Evolutionary conservation across 768 basidiomycete genomes (phyloP), one percentile per base, ranked within the genome.

Genomic region (Pholiota molesta): DNA sequence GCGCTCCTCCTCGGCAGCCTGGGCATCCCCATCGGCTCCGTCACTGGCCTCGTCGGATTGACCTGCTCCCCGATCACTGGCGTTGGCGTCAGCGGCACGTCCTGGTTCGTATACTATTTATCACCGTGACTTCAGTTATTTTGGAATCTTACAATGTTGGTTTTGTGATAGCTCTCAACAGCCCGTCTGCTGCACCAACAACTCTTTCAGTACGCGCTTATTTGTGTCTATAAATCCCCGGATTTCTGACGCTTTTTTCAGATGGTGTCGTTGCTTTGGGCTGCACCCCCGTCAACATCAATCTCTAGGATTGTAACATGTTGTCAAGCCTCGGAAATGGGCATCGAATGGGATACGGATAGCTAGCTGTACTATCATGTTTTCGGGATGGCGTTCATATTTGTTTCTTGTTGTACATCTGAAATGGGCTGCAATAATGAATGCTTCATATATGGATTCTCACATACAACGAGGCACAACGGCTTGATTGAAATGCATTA

Each of bases 241-340:
- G 10, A n/a, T 26, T 31, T 16, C 26, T 56, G 2, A 16, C 26
- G 1, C 28, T 9, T 17, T 40, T 42, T 56, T 11, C 6, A 56
- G 55, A 56, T 23, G 52, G 52, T 16, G 31, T 54, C 31, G 17
- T 54, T 19, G 52, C 33, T 58, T 21, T 62, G 52, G 19, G 62
- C 49, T 19, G 67, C 65, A 35, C 23, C 54, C 35, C 35, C 35
- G 52, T 58, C 17, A 56, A 52, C 52, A 57, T 51, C 59, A 65
- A 62, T 71, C 55, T 80, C 63, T 82, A 81, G 76, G 81, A 74
- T 2, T 31, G 31, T 31, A 31, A 31, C 9, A 3, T 9, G 31
- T 31, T 31, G 26, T 26, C 2, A 31, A 31, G 29, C 31, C 5
- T 4, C 31, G 31, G 31, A 31, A 31, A 9, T 31, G 31, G 31